Base-by-base conservation (phyloP, 1,284 basidiomycete species). In the Austropuccinia psidii region DNA sequence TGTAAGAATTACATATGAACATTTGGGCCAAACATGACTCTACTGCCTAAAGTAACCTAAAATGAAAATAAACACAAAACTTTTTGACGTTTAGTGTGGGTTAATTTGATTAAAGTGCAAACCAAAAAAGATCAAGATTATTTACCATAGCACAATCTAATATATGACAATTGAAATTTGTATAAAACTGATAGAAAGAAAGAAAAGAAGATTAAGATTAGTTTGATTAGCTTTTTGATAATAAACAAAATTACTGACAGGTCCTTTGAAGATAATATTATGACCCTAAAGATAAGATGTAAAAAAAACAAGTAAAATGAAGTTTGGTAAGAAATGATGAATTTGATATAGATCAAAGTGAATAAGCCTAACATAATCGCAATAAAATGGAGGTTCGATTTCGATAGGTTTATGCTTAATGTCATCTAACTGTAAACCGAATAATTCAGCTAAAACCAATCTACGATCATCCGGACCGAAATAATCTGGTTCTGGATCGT, bases 361-460 rank as follows among this genome's bases (percentile, higher is more conserved):
- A 1, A 39, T 5, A 60, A 11, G 24, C 45, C 62, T 0, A 17
- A 75, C 74, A 49, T 74, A 78, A 75, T 77, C 76, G 58, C 74
- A 75, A 35, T 54, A 76, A 50, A 78, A 75, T 3, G 76, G 77
- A 15, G 77, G 77, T 69, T 78, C 77, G 73, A 78, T 77, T 9
- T 65, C 57, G 43, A 69, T 49, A 4, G 67, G 67, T 31, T 27
- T 41, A 35, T 47, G 37, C 54, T 76, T 75, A 47, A 74, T 49
- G 19, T 76, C 67, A 9, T 73, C 77, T 7, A 76, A 62, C 15
- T 74, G 47, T 19, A 77, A 7, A 0, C 54, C 31, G 57, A 78
- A 77, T 7, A 78, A 55, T 33, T 77, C 75, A 24, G 75, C 76
- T 31, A 77, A 74, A 29, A 76, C 37, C 8, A 75, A 55, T 33